Conservation (phyloP, 108 stramenopile genomes). For the Licmophora abbreviata region DNA sequence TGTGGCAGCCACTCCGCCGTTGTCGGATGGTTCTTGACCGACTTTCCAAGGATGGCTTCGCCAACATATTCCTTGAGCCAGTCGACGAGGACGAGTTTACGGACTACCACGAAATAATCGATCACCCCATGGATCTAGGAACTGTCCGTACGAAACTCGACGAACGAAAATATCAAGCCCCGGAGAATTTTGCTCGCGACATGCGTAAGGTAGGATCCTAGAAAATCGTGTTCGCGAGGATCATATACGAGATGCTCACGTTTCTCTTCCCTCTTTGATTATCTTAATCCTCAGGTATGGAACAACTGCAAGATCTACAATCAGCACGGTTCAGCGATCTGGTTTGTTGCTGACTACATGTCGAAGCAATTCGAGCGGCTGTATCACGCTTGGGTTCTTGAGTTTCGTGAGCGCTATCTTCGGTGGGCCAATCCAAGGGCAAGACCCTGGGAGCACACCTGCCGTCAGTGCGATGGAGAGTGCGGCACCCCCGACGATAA, state of each 20-base stretch:
- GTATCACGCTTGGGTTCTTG: constrained; percentile 86
- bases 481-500: constrained; percentile 58
- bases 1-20: constrained; percentile 83
- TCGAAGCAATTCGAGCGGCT: constrained; percentile 87
- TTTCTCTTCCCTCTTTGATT: constrained; percentile 3
- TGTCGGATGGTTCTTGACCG: constrained; percentile 72
- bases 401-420: constrained; percentile 76
- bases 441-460: constrained; percentile 82
- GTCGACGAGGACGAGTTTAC: constrained; percentile 69
- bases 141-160: constrained; percentile 60
- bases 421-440: constrained; percentile 77
- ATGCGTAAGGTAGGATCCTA: constrained; percentile 54
- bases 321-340: constrained; percentile 80
- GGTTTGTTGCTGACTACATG: constrained; percentile 92
- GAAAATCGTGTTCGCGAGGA: no score
- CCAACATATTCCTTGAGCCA: constrained; percentile 82
- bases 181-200: constrained; percentile 83
- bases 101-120: constrained; percentile 77
- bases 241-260: no score
- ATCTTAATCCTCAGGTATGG: constrained; percentile 43
- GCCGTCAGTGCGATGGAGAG: constrained; percentile 60
- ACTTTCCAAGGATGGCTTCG: constrained; percentile 54
- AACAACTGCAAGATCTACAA: constrained; percentile 91
- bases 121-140: constrained; percentile 86
- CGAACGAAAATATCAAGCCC: constrained; percentile 55